Percentiles rank a stretch among this genome's conserved stretches.
Conservation (phyloP, 106 monocot genomes). For the Amphibolis antarctica region DNA sequence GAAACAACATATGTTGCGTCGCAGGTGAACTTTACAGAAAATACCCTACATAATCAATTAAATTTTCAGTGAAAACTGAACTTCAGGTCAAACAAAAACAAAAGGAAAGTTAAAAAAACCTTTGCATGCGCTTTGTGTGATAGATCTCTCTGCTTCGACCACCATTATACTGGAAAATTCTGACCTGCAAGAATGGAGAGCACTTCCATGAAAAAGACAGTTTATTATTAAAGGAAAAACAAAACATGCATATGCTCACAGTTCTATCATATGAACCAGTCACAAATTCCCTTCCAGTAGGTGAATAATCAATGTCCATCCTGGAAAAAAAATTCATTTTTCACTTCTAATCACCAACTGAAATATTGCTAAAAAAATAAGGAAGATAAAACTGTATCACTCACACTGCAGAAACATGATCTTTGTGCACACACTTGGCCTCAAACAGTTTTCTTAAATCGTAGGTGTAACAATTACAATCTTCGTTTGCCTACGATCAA, state of each 20-base stretch:
- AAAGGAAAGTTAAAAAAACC: slow-evolving; percentile 24
- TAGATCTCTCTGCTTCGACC: slow-evolving; percentile 92
- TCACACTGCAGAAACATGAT: slow-evolving; percentile 98
- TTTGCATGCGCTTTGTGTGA: slow-evolving; percentile 99
- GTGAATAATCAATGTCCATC: slow-evolving; percentile 99
- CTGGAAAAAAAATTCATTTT: slow-evolving; percentile 23
- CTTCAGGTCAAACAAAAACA: not conserved
- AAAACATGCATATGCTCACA: slow-evolving; percentile 27
- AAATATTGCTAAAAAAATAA: not conserved
- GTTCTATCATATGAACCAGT: slow-evolving; percentile 99
- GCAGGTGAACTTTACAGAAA: slow-evolving; percentile 78
- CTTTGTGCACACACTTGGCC: slow-evolving; percentile 85
- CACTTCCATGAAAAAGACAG: not conserved
- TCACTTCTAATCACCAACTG: not conserved
- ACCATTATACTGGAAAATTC: slow-evolving; percentile 82
- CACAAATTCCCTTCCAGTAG: slow-evolving; percentile 95
- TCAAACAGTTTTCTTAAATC: slow-evolving; percentile 87
- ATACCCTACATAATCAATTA: slow-evolving; percentile 46
- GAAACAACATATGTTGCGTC: slow-evolving; percentile 87
- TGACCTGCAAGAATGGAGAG: slow-evolving; percentile 36
- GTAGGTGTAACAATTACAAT: slow-evolving; percentile 86
- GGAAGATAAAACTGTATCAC: slow-evolving; percentile 11
- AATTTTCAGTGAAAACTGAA: not conserved
- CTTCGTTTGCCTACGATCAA: slow-evolving; percentile 85
- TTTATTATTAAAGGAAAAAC: not conserved